Conservation (phyloP, 441 rosid genomes). For the Cnidoscolus chayamansa region DNA sequence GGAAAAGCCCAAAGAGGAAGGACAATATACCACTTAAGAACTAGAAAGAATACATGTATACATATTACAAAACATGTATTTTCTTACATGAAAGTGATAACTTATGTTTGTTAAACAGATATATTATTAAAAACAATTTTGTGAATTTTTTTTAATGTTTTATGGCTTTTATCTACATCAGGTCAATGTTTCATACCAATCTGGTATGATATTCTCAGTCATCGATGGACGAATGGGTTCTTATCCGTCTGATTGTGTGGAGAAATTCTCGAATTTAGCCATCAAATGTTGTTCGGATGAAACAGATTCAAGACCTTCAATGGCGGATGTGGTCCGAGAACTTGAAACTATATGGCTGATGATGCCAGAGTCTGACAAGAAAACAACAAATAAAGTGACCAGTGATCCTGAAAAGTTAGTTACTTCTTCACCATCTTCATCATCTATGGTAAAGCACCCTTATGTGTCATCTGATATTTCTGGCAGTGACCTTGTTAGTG, state of each 20-base stretch:
- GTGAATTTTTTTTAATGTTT: not conserved
- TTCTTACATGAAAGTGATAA: no score
- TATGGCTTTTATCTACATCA: conserved; percentile 25
- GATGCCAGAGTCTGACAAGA: conserved; percentile 51
- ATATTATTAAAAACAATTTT: not conserved
- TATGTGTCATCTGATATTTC: conserved; percentile 73
- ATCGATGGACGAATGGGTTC: conserved; percentile 85
- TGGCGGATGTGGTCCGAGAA: conserved; percentile 85
- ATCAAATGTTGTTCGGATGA: conserved; percentile 70
- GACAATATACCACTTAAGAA: no score
- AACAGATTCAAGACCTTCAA: conserved; percentile 78
- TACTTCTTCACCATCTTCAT: conserved; percentile 46
- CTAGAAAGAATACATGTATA: no score
- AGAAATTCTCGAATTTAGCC: conserved; percentile 71
- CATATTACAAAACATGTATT: no score
- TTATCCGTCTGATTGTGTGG: conserved; percentile 79
- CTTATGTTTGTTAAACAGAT: not conserved
- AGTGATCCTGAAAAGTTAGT: conserved; percentile 17
- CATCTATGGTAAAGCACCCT: conserved; percentile 41
- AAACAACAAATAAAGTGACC: conserved; percentile 16
- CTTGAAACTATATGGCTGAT: conserved; percentile 65
- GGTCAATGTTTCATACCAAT: conserved; percentile 66
- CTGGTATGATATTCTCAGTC: conserved; percentile 69
- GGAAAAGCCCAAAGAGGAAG: no score
- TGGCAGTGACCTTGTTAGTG: conserved; percentile 89